A percentile compares a stretch with the other conserved stretches of the same genome.
phyloP scores from a whole-genome alignment of 2,329 filamentous ascomycete species.

The Beauveria brongniartii region DNA sequence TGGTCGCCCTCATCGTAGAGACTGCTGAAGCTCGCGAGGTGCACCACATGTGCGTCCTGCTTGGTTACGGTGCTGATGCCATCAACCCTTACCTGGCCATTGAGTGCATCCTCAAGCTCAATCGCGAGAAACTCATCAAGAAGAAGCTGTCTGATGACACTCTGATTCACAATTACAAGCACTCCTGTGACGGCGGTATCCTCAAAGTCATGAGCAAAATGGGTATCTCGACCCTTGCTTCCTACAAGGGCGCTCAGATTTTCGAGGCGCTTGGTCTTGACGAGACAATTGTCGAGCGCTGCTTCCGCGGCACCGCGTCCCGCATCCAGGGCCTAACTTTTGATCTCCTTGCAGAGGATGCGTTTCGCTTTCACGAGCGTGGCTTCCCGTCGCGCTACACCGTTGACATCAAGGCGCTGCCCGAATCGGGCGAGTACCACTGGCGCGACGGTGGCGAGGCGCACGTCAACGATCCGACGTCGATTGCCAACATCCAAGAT shows the following conservation, averaged over 20 bases:
- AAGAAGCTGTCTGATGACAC: conserved; percentile 77
- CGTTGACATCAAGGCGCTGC: conserved; percentile 66
- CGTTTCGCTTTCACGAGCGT: conserved; percentile 89
- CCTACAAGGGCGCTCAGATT: conserved; percentile 96
- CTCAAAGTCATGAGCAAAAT: conserved; percentile 99
- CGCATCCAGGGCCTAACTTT: conserved; percentile 93
- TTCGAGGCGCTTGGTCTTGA: conserved; percentile 94
- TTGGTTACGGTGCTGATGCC: conserved; percentile 90
- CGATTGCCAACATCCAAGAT: conserved; percentile 95
- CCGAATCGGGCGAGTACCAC: conserved; percentile 94
- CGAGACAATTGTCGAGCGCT: conserved; percentile 83
- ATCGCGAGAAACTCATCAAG: conserved; percentile 84
- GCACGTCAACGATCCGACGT: conserved; percentile 89
- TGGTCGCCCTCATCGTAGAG: conserved; percentile 80
- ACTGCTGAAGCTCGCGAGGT: conserved; percentile 95
- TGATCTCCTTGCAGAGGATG: conserved; percentile 86
- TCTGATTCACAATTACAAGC: conserved; percentile 92
- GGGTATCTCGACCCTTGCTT: conserved; percentile 94
- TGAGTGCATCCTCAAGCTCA: conserved; percentile 95
- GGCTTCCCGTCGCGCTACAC: conserved; percentile 80
- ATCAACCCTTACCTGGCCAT: conserved; percentile 93
- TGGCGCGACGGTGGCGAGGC: conserved; percentile 95
- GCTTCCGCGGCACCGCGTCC: conserved; percentile 89
- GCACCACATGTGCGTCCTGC: conserved; percentile 96
- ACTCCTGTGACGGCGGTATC: conserved; percentile 92